These are phyloP conservation scores for Penicillium pancosmium DNA, from an alignment of 495 filamentous ascomycete species.

Conservation along the genomic window DNA sequence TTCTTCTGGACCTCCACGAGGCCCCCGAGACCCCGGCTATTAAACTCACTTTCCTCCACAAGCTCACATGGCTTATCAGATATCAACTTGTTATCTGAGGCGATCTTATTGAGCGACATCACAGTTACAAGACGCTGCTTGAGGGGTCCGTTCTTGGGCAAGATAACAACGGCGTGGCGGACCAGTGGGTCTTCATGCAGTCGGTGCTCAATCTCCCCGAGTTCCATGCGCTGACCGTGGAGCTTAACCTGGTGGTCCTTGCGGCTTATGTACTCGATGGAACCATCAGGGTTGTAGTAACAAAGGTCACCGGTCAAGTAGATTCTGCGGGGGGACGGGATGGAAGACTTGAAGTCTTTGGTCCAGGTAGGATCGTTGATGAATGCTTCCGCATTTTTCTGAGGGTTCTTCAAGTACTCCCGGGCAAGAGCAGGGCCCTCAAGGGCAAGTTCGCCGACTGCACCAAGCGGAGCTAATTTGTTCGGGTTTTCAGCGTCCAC, in stretches of 20 bases:
- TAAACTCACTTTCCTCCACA: slow-evolving; percentile 28
- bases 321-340: slow-evolving; percentile 34
- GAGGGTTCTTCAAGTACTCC: slow-evolving; percentile 55
- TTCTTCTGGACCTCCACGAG: slow-evolving; percentile 41
- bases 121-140: slow-evolving; percentile 47
- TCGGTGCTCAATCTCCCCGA: slow-evolving; percentile 54
- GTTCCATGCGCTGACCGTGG: slow-evolving; percentile 68
- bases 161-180: slow-evolving; percentile 51
- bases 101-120: slow-evolving; percentile 40
- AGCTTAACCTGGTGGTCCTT: slow-evolving; percentile 70
- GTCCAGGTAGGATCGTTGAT: slow-evolving; percentile 43
- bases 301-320: slow-evolving; percentile 57
- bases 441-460: slow-evolving; percentile 56
- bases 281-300: slow-evolving; percentile 56
- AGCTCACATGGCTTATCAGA: slow-evolving; percentile 41
- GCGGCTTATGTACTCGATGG: slow-evolving; percentile 57
- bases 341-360: slow-evolving; percentile 23
- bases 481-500: slow-evolving; percentile 53
- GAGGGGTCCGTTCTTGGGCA: slow-evolving; percentile 44
- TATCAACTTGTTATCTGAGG: slow-evolving; percentile 31
- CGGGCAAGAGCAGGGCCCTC: slow-evolving; percentile 52
- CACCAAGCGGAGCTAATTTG: slow-evolving; percentile 52
- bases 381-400: slow-evolving; percentile 54
- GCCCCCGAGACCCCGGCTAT: slow-evolving; percentile 29
- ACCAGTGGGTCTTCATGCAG: slow-evolving; percentile 35